Evolutionary conservation across 805 yeast genomes (phyloP), one percentile per base, ranked within the genome.

Genomic region (Nakazawaea peltata): DNA sequence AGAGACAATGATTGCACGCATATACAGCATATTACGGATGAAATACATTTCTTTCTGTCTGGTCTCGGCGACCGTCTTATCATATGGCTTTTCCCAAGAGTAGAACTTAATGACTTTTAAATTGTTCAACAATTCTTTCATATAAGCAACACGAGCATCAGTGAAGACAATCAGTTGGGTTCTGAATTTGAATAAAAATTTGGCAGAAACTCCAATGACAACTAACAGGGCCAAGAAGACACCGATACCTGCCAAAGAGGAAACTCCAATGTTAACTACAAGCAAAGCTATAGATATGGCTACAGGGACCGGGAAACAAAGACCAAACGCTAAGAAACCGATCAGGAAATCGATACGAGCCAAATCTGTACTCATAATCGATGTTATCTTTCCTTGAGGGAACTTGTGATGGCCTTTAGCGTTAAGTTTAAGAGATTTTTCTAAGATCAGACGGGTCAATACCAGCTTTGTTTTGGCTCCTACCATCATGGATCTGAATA

Each of bases 321-420:
- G 13, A 7, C 19, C 9, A 5, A 12, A 12, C 18, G 15, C 24
- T 54, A 23, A 6, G 14, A 16, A 17, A 7, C 5, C 5, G 5
- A 17, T 5, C 11, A 22, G 4, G 25, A 17, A 26, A 12, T 84
- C 94, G 24, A 86, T 67, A 49, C 94, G 74, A n/a, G 88, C 71
- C 25, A 85, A 61, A 51, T 87, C 96, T 2, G 94, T 77, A 41
- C 92, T 83, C 51, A 86, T 71, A 52, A 85, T 57, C 9, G 86
- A 75, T 19, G 94, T 83, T 37, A 87, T 69, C 40, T 71, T 74
- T 30, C 90, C 80, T 18, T 74, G 65, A 1, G 94, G 78, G 49
- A 59, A 83, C 41, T 68, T 62, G 42, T 69, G 68, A 36, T 68
- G 69, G 2, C 88, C 70, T 32, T 62, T 63, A 7, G 75, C 66